phyloP scores from a whole-genome alignment of 495 filamentous ascomycete genomes.

The Penicillium lividum region DNA sequence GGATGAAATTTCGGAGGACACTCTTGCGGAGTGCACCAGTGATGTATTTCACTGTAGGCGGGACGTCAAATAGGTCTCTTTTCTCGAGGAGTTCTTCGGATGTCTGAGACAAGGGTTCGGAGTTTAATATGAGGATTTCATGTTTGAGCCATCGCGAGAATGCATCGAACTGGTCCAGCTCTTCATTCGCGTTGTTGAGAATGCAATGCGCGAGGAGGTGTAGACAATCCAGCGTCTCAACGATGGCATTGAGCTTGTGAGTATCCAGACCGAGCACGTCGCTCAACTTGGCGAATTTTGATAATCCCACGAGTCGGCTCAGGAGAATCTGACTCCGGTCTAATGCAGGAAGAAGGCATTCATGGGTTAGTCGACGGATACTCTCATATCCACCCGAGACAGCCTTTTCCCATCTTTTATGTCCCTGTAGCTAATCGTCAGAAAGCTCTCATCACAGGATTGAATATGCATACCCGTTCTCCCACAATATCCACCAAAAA shows the following conservation, averaged over 20 bases:
- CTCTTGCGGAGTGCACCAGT: constrained; percentile 52
- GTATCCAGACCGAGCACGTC: constrained; percentile 65
- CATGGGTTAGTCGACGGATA: constrained; percentile 75
- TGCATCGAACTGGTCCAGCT: constrained; percentile 71
- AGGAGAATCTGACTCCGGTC: constrained; percentile 82
- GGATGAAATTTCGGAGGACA: constrained; percentile 45
- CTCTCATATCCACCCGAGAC: constrained; percentile 73
- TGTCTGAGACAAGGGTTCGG: constrained; percentile 47
- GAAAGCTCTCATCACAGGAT: background rate
- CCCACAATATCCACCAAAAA: constrained; percentile 87
- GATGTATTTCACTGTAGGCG: constrained; percentile 53
- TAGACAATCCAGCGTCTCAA: constrained; percentile 74
- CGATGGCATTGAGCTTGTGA: constrained; percentile 55
- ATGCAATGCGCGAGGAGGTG: constrained; percentile 72
- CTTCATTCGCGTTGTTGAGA: constrained; percentile 68
- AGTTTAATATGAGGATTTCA: constrained; percentile 67
- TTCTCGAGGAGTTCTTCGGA: constrained; percentile 50
- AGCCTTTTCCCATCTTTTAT: constrained; percentile 94
- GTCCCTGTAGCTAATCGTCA: constrained; percentile 60
- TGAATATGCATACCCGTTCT: constrained; percentile 64
- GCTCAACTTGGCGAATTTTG: constrained; percentile 72
- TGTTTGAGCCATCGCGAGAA: constrained; percentile 87
- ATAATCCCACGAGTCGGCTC: constrained; percentile 80
- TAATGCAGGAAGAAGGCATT: constrained; percentile 83
- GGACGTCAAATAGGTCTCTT: constrained; percentile 47